Base-by-base conservation (phyloP, 495 filamentous ascomycete species). In the Annulohypoxylon moriforme region DNA sequence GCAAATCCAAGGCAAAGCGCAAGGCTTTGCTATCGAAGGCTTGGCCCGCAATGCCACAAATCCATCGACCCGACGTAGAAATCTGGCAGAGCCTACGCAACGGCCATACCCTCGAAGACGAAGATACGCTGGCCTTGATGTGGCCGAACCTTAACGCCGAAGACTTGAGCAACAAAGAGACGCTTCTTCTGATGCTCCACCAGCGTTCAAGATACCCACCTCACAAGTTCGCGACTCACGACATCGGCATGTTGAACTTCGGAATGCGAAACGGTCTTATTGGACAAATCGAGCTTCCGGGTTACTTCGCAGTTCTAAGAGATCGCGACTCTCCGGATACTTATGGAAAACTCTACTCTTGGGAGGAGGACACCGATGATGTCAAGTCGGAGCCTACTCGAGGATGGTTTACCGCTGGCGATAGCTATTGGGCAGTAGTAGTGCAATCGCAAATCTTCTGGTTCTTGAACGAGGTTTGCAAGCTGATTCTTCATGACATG, bases 91-190 rank as follows among this genome's bases (percentile, higher is more conserved):
- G 61, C 1, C 64, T 77, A 33, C 50, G 57, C 24, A 68, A 76
- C 29, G 70, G 75, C 52, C 42, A 18, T 49, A 8, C 36, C 3
- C 7, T 20, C 25, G 38, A 36, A 27, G 27, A 40, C 1, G n/a
- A 1, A 22, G 46, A 62, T 29, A 14, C 18, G 0, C 4, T 2
- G 25, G 22, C 47, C 3, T 65, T 68, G 8, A 46, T 80, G 61
- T 83, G 79, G 75, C 86, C 85, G 0, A 75, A 78, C 55, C 79
- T 87, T 49, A 88, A 87, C 52, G 77, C 81, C 16, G 85, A 87
- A 60, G 85, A 87, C 65, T 71, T 87, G 0, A 67, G 63, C 29
- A 78, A 81, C 27, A 66, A 68, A 4, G 78, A 78, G 24, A 64
- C 74, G 0, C 55, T 87, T 14, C 75, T 81, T 1, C 69, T 86